Evolutionary conservation across 139 green algal species (phyloP), one percentile per base, ranked within the genome.

Genomic region (Eudorina sp.): DNA sequence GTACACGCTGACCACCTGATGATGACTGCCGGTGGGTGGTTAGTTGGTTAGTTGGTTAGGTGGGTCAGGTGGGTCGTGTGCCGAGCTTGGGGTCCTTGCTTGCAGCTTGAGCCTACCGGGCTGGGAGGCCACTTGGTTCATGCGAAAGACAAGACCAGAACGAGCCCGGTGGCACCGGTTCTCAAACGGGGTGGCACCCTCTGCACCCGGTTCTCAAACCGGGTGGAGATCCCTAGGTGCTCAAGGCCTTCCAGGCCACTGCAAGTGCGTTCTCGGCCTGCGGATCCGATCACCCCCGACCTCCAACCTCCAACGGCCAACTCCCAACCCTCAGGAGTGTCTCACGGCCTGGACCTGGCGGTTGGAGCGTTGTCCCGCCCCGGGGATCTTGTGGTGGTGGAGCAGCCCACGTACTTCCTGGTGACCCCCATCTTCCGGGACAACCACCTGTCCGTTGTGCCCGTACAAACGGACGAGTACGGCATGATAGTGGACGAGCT

Each of bases 351-450:
- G 46, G 91, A 90, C 51, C 79, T 94, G 66, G 81, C 53, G 9
- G 88, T 79, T 21, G 34, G 85, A 0, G 53, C 38, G 9, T 81
- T 94, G 64, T 41, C 89, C 8, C 55, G 25, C 7, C 91, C 91
- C 0, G 91, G 91, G 38, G 85, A 94, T 40, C 38, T 43, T 0
- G 64, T 94, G 2, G 46, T 91, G n/a, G 89, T 91, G 64, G 91
- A 94, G 85, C 41, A 38, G 16, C 91, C 91, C 53, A 94, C 91
- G 5, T 94, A 94, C 88, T 94, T 92, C 82, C 85, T 94, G n/a
- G 88, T 86, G 8, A 68, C 76, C 14, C 69, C 53, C 64, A 89
- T 92, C 31, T 84, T 90, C n/a, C 31, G 48, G 25, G 55, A 87
- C 51, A 48, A 78, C 46, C 62, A 68, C 60, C 51, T 90, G 31